Evolutionary conservation across 2,329 filamentous ascomycete species (phyloP), one percentile per base, ranked within the genome.

Genomic region (Xylariaceae sp.): DNA sequence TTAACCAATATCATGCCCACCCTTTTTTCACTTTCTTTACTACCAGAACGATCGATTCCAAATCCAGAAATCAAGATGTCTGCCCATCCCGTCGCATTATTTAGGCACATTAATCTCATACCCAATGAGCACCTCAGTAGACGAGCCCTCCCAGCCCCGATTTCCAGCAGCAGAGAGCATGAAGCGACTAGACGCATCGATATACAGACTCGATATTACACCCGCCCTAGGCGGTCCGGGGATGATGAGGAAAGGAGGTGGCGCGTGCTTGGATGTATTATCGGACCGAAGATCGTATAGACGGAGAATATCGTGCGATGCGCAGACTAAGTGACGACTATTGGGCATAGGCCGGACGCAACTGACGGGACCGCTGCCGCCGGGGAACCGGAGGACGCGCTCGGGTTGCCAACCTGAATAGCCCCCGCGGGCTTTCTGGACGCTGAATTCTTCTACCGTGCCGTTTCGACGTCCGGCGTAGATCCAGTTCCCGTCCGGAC

Each of bases 161-260:
- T 95, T 98, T 0, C 95, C 95, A 4, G 91, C 93, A 0, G 92
- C 91, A 2, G 91, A 94, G 29, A 99, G 84, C 89, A 99, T 94
- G 71, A 93, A 98, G 16, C 87, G 83, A 71, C 91, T 94, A 0
- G 91, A 90, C 4, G 90, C 90, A 72, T 99, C 95, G 43, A 97
- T 81, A 69, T 94, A 95, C 8, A 98, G 77, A 58, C 89, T 87
- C 0, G 89, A 91, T 37, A 97, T 94, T 37, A 96, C 91, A 40
- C 94, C 94, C 0, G 93, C 93, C 14, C 92, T 73, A 0, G 86
- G 86, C 0, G 86, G 95, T 0, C 95, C 95, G 0, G 95, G 95
- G 21, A 99, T 88, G 64, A 99, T 97, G n/a, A 96, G 82, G 74
- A 98, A 99, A 0, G 95, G 95, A 0, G 96, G 92, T 0, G 89